A percentile compares a stretch with the other conserved stretches of the same genome.
phyloP scores from a whole-genome alignment of 768 basidiomycete species.

The Mycena filopes region DNA sequence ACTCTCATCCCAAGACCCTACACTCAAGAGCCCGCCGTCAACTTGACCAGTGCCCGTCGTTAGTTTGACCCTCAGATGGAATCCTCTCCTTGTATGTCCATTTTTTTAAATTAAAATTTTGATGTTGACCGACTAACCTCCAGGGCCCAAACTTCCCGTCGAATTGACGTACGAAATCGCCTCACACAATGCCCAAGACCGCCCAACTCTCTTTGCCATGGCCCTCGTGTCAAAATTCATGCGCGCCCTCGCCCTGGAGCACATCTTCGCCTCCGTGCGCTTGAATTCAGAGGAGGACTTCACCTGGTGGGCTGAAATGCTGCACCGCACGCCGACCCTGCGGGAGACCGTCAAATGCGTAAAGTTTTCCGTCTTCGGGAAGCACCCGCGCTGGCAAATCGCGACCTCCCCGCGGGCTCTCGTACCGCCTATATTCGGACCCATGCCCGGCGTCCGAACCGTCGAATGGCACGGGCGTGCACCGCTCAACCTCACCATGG shows the following conservation, averaged over 20 bases:
- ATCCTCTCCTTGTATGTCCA: too few species aligned
- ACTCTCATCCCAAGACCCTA: too few species aligned
- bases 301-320: slow-evolving; percentile 19
- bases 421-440: background rate
- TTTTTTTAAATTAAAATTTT: too few species aligned
- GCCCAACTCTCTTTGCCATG: slow-evolving; percentile 12
- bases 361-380: background rate
- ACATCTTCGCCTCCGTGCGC: slow-evolving; percentile 15
- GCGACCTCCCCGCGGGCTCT: background rate
- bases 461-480: background rate
- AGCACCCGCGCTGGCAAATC: background rate
- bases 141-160: slow-evolving; percentile 23
- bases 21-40: too few species aligned
- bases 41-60: too few species aligned
- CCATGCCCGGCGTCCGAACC: background rate
- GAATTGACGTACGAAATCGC: slow-evolving; percentile 24
- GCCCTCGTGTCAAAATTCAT: slow-evolving; percentile 14
- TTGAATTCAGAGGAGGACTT: slow-evolving; percentile 26
- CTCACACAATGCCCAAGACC: slow-evolving; percentile 19
- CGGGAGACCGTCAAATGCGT: slow-evolving; percentile 9
- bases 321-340: slow-evolving; percentile 14
- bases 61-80: too few species aligned
- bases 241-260: background rate
- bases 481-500: background rate
- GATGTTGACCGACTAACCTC: too few species aligned